Base-by-base conservation (phyloP, 139 green algal species). In the Raphidocelis subcapitata region DNA sequence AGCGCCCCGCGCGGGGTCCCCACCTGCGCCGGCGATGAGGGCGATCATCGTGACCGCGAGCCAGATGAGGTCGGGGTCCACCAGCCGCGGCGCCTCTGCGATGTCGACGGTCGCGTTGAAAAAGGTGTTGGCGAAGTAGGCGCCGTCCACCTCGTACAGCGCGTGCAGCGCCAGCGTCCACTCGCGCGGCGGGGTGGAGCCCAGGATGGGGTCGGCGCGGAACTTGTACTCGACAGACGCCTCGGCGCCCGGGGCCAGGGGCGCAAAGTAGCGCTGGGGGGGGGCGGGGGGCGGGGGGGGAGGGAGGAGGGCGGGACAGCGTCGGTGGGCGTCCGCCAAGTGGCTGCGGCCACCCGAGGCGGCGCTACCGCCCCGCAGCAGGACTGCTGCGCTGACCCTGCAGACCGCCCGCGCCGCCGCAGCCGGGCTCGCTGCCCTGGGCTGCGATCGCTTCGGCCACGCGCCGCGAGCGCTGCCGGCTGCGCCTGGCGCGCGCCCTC, bases 101-200 rank as follows among this genome's bases (percentile, higher is more conserved):
- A 94, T 79, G 28, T 88, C 81, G 2, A 94, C 67, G 16, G 89
- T 94, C 44, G 80, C 60, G 77, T 94, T 94, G 83, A 94, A 94
- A 67, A 91, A 90, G 5, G 80, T 87, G 54, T 69, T 90, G 78
- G 57, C 79, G 59, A 73, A 80, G 37, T 55, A 77, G 46, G 73
- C 29, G 49, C 29, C 63, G 20, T 60, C 51, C 2, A 65, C 72
- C 72, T 78, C 72, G 41, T 78, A 78, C 28, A 78, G 55, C 24
- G 72, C 18, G 63, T 72, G 62, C 23, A 82, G 46, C 1, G 78
- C 78, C 14, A 84, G 62, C 20, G 21, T 68, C 65, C 77, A 79
- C 51, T 89, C 84, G 55, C 79, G 74, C 1, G 72, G 56, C 21
- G 57, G 20, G 12, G 63, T 23, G 67, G 12, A 5, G 20, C 59